These are phyloP conservation scores for Termitomyces titanicus DNA, from an alignment of 768 basidiomycete genomes.

Conservation along the genomic window DNA sequence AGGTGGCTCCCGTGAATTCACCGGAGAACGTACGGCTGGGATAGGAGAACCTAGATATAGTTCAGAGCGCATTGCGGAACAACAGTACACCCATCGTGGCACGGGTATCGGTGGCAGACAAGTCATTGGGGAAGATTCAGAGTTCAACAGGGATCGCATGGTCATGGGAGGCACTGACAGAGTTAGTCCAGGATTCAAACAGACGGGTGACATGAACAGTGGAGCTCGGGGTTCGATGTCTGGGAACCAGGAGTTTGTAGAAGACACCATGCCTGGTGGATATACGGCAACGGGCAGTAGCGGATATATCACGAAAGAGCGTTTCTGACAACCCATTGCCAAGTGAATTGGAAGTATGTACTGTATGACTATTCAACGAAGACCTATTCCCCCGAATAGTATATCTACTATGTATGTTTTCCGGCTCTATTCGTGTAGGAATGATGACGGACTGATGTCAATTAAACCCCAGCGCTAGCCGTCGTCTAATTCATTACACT, in stretches of 20 bases:
- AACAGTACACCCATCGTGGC: slow-evolving; percentile 1
- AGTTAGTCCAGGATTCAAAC: not conserved
- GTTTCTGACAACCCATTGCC: not conserved
- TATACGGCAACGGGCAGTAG: not conserved
- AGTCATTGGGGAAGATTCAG: not conserved
- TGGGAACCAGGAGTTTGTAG: not conserved
- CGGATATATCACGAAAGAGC: not conserved
- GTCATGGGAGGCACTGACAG: not conserved
- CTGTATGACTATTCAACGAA: too few relatives aligned
- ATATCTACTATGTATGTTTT: too few relatives aligned
- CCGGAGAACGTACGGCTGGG: not conserved
- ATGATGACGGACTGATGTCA: too few relatives aligned
- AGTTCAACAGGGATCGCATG: slow-evolving; percentile 2
- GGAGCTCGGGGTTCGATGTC: not conserved
- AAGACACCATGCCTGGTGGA: slow-evolving; percentile 9
- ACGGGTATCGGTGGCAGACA: slow-evolving; percentile 6
- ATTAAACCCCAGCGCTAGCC: too few relatives aligned
- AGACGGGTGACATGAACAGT: not conserved
- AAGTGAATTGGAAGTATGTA: too few relatives aligned
- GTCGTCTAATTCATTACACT: too few relatives aligned
- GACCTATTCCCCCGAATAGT: too few relatives aligned
- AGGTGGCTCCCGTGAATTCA: not conserved
- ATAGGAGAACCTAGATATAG: not conserved
- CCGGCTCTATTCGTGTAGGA: too few relatives aligned
- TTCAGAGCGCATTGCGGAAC: not conserved